Conservation (phyloP, 495 filamentous ascomycete genomes). For the Lasiosphaeria ovina region DNA sequence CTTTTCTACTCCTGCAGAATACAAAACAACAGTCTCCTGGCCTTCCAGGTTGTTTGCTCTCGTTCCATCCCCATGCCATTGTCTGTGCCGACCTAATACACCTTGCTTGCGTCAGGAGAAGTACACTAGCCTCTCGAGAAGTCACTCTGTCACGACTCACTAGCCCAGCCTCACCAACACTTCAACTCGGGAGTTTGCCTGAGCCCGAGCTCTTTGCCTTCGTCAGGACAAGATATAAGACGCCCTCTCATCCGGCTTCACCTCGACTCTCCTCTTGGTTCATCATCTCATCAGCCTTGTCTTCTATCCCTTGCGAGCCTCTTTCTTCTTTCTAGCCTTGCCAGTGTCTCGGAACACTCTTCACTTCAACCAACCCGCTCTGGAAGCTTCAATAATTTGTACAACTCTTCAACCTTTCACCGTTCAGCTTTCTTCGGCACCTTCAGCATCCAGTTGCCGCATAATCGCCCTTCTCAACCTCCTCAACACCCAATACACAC, state of each 20-base stretch:
- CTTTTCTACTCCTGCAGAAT: slow-evolving; percentile 19
- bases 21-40: slow-evolving; percentile 21
- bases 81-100: slow-evolving; percentile 9
- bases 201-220: slow-evolving; percentile 1
- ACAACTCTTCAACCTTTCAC: not conserved
- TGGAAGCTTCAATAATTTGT: slow-evolving; percentile 18
- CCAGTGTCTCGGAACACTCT: slow-evolving; percentile 6
- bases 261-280: slow-evolving; percentile 8
- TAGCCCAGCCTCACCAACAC: slow-evolving; percentile 1
- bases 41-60: slow-evolving; percentile 22
- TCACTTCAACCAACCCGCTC: slow-evolving; percentile 17
- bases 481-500: not conserved
- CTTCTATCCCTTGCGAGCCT: slow-evolving; percentile 1
- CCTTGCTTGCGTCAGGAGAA: slow-evolving; percentile 1
- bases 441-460: too few relatives aligned
- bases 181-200: not conserved
- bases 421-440: not conserved
- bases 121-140: not conserved
- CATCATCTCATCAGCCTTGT: slow-evolving; percentile 5
- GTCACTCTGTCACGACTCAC: slow-evolving; percentile 3
- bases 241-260: slow-evolving; percentile 3
- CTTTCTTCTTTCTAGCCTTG: slow-evolving; percentile 8
- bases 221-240: slow-evolving; percentile 17
- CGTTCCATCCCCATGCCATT: slow-evolving; percentile 13
- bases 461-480: too few relatives aligned